A percentile compares a stretch with the other conserved stretches of the same genome.
Conservation (phyloP, 192 early-diverging fungal species). For the Chytriomyces hyalinus region DNA sequence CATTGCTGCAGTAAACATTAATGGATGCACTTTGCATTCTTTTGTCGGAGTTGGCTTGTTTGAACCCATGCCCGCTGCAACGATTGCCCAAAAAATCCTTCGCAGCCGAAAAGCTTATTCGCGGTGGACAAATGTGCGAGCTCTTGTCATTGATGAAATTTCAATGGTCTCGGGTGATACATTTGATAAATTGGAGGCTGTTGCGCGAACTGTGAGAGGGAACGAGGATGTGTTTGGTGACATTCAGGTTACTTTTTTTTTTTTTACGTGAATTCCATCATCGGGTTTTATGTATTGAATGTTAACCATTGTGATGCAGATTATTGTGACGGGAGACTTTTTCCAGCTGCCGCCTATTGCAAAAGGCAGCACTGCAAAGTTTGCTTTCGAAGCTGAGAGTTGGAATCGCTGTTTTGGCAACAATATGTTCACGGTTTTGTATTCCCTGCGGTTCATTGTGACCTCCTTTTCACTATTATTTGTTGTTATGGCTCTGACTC, state of each 20-base stretch:
- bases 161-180: slow-evolving; percentile 56
- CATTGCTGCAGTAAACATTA: slow-evolving; percentile 65
- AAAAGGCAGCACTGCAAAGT: neutral
- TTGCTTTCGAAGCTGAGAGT: slow-evolving; percentile 20
- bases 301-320: neutral
- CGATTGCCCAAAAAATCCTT: neutral
- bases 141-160: slow-evolving; percentile 59
- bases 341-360: slow-evolving; percentile 22
- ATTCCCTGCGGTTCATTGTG: too few relatives aligned
- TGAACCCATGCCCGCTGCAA: neutral
- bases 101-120: slow-evolving; percentile 8
- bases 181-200: slow-evolving; percentile 51
- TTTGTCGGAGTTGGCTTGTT: slow-evolving; percentile 50
- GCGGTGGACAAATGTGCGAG: slow-evolving; percentile 42
- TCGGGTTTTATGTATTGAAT: too few relatives aligned
- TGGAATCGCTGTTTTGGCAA: slow-evolving; percentile 11
- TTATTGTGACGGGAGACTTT: slow-evolving; percentile 31
- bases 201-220: slow-evolving; percentile 35
- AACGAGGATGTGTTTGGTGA: slow-evolving; percentile 52
- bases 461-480: too few relatives aligned
- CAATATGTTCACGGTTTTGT: too few relatives aligned
- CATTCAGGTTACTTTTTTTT: slow-evolving; percentile 34
- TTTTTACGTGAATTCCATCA: too few relatives aligned
- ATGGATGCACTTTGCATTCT: slow-evolving; percentile 62
- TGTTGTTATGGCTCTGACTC: too few relatives aligned